Evolutionary conservation across 805 yeast genomes (phyloP), one percentile per base, ranked within the genome.

Genomic region (Wickerhamiella hasegawae): DNA sequence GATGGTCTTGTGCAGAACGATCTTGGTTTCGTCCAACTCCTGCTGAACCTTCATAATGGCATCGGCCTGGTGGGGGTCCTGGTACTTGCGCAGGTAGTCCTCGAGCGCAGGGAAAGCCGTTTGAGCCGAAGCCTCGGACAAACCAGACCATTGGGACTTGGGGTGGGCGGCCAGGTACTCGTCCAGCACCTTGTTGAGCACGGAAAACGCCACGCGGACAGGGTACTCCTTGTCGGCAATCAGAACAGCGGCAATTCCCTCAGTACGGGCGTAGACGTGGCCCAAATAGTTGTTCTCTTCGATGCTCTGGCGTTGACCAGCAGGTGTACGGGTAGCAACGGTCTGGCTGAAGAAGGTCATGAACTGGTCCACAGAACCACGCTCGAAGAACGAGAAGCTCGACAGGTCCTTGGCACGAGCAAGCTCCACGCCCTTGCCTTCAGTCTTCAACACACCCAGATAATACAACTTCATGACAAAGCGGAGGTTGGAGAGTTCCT

Each of bases 1-100:
- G 46, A 90, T 87, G 32, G 96, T 84, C 62, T 87, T 85, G 60
- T 90, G 97, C 51, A 90, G 66, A 28, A 85, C 94, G 48, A 87
- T 82, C 65, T 90, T 90, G 25, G 98, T 90, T 54, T 90, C 98
- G 58, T 90, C 98, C 49, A 90, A 70, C 59, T 90, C 98, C 54
- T 84, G 93, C 63, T 90, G 98, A 17, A 90, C 98, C 57, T 78
- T 80, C 93, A 90, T 77, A 43, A 90, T 74, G 9, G 95, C 78
- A 56, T 90, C 99, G 0, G 97, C 97, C 63, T 90, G 94, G 28
- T 78, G 68, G 21, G 99, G 99, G 55, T 90, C 94, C 62, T 90
- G 98, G 60, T 90, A 90, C 52, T 81, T 81, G 48, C 65, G 61
- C 46, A 90, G 61, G 54, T 84, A 84, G 18, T 59, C 61, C 22